Percentiles rank a stretch among this genome's conserved stretches.
These are phyloP conservation scores for Larix sibirica DNA, from an alignment of 83 land plant species.

Conservation along the genomic window DNA sequence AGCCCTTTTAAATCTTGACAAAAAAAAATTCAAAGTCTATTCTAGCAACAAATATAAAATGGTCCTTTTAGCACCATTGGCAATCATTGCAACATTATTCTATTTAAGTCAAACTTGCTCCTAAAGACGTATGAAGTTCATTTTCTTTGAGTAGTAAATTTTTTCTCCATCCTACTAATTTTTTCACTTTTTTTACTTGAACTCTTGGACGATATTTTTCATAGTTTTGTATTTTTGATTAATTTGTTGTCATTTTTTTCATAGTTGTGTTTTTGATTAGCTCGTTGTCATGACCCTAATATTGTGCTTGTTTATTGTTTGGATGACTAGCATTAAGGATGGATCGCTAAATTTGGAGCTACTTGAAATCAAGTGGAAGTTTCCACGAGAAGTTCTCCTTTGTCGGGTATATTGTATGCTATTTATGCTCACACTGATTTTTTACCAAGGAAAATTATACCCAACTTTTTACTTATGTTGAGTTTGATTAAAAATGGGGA, in stretches of 20 bases:
- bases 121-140: background rate
- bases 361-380: conserved; percentile 80
- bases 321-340: conserved; percentile 63
- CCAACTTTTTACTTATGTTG: no score
- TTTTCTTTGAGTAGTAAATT: no score
- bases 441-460: background rate
- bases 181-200: background rate
- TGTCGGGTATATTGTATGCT: conserved; percentile 59
- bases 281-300: background rate
- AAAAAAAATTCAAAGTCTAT: background rate
- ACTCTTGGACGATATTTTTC: background rate
- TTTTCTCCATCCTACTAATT: no score
- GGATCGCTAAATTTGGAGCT: conserved; percentile 84
- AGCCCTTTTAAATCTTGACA: background rate
- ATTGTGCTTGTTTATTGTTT: background rate
- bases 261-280: background rate
- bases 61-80: background rate
- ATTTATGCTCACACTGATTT: background rate
- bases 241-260: background rate
- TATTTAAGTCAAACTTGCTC: background rate
- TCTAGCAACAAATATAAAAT: background rate
- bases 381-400: conserved; percentile 95
- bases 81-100: background rate
- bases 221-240: background rate
- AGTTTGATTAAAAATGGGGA: no score